phyloP scores from a whole-genome alignment of 1,284 basidiomycete genomes.

The Tylopilus orsonianus region DNA sequence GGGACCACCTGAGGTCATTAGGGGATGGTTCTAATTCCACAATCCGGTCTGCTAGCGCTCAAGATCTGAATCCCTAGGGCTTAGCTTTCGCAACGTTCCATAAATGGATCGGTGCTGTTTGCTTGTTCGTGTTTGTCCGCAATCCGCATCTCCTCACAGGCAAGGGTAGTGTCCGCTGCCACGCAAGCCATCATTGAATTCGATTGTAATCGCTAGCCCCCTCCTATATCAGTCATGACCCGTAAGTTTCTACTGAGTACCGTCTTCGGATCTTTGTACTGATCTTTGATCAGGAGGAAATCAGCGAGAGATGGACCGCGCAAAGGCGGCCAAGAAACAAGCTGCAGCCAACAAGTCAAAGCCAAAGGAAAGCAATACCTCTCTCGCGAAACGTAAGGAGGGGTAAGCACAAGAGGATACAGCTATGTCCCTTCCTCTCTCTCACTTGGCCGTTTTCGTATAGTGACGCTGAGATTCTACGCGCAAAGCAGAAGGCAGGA shows the following conservation, averaged over 20 bases:
- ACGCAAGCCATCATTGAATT: conserved; percentile 9
- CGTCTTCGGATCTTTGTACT: not conserved
- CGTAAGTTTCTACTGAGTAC: conserved; percentile 38
- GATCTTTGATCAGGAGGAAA: conserved; percentile 61
- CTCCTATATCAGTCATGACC: conserved; percentile 41
- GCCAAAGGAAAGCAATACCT: conserved; percentile 64
- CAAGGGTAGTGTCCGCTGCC: not conserved
- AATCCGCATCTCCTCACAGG: not conserved
- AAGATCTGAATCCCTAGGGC: no score
- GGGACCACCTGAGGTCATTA: not conserved
- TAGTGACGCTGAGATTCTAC: conserved; percentile 71
- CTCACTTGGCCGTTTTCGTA: conserved; percentile 26
- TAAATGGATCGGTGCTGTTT: conserved; percentile 4
- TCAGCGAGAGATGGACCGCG: conserved; percentile 73
- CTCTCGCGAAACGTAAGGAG: conserved; percentile 69
- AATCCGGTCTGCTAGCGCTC: conserved; percentile 10
- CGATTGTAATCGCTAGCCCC: conserved; percentile 6
- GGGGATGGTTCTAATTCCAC: conserved; percentile 16
- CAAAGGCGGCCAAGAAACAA: conserved; percentile 71
- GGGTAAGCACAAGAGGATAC: conserved; percentile 49
- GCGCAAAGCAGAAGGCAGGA: conserved; percentile 74
- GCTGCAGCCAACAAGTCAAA: conserved; percentile 51
- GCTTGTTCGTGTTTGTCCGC: conserved; percentile 30
- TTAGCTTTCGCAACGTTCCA: conserved; percentile 7
- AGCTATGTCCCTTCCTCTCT: conserved; percentile 15